These are phyloP conservation scores for Bryum argenteum DNA, from an alignment of 225 moss, liverwort and hornwort species.

Conservation along the genomic window DNA sequence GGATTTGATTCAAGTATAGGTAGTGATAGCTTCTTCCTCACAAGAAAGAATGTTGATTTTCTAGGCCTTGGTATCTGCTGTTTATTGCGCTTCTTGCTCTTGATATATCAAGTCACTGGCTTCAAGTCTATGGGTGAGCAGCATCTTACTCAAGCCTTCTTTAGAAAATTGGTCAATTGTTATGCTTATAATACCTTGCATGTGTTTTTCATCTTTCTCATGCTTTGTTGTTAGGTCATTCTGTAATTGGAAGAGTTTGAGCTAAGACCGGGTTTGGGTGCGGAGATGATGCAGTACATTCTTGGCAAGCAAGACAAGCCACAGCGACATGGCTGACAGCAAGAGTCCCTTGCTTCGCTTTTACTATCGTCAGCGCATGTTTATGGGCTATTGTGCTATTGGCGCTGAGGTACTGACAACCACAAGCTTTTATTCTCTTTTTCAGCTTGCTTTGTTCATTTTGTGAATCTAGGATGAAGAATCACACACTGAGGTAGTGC, in stretches of 20 bases:
- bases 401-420: slow-evolving; percentile 59
- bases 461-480: slow-evolving; percentile 3
- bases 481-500: not conserved
- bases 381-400: slow-evolving; percentile 82
- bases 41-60: not conserved
- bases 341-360: slow-evolving; percentile 62
- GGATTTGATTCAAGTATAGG: not conserved
- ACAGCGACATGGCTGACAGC: slow-evolving; percentile 70
- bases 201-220: slow-evolving; percentile 16
- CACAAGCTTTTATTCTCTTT: not conserved
- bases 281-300: slow-evolving; percentile 57
- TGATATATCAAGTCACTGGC: slow-evolving; percentile 88
- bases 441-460: not conserved
- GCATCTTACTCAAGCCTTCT: slow-evolving; percentile 4
- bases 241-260: slow-evolving; percentile 29
- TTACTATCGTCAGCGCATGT: slow-evolving; percentile 60
- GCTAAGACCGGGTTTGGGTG: slow-evolving; percentile 22
- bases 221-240: slow-evolving; percentile 21
- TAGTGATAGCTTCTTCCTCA: slow-evolving; percentile 11
- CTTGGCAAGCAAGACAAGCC: slow-evolving; percentile 69
- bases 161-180: not conserved
- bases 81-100: slow-evolving; percentile 78
- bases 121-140: slow-evolving; percentile 76
- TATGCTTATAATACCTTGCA: not conserved
- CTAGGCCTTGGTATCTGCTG: slow-evolving; percentile 44